A percentile compares a stretch with the other conserved stretches of the same genome.
Conservation (phyloP, 495 filamentous ascomycete genomes). For the Penicillium dipodomyicola region DNA sequence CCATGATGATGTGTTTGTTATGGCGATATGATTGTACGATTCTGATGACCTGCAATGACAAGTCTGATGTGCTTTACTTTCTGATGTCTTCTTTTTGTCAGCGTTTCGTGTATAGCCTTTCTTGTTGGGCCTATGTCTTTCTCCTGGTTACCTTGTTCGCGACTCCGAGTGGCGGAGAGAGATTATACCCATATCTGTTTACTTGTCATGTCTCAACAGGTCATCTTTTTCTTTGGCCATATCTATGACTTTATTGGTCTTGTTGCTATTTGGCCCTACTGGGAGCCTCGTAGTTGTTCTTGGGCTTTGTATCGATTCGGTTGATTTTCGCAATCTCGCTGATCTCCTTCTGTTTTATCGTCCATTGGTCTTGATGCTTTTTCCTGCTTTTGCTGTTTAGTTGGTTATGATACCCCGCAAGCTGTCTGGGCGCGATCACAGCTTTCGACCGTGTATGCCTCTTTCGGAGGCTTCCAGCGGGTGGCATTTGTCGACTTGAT, state of each 20-base stretch:
- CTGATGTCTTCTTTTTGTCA: slow-evolving; percentile 18
- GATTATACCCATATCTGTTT: slow-evolving; percentile 30
- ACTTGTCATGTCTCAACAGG: slow-evolving; percentile 31
- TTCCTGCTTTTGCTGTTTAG: slow-evolving; percentile 6
- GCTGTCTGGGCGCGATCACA: slow-evolving; percentile 10
- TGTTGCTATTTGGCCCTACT: slow-evolving; percentile 3
- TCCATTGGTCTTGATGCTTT: slow-evolving; percentile 1
- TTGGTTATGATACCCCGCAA: slow-evolving; percentile 12
- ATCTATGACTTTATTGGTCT: slow-evolving; percentile 10
- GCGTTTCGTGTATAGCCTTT: slow-evolving; percentile 25
- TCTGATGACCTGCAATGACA: slow-evolving; percentile 49
- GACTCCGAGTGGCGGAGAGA: slow-evolving; percentile 26
- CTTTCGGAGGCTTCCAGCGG: slow-evolving; percentile 1
- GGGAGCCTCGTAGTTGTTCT: slow-evolving; percentile 2
- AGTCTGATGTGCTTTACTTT: slow-evolving; percentile 35
- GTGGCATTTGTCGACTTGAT: not conserved
- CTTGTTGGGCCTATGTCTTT: slow-evolving; percentile 24
- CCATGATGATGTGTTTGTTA: slow-evolving; percentile 25
- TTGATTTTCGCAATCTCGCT: not conserved
- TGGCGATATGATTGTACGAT: slow-evolving; percentile 50
- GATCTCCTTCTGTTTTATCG: not conserved
- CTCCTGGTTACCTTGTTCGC: slow-evolving; percentile 22
- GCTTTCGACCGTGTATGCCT: slow-evolving; percentile 1
- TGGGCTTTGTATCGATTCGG: slow-evolving; percentile 7
- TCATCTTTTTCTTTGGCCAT: slow-evolving; percentile 28